phyloP scores from a whole-genome alignment of 2,329 filamentous ascomycete species.

The Trichophyton equinum region DNA sequence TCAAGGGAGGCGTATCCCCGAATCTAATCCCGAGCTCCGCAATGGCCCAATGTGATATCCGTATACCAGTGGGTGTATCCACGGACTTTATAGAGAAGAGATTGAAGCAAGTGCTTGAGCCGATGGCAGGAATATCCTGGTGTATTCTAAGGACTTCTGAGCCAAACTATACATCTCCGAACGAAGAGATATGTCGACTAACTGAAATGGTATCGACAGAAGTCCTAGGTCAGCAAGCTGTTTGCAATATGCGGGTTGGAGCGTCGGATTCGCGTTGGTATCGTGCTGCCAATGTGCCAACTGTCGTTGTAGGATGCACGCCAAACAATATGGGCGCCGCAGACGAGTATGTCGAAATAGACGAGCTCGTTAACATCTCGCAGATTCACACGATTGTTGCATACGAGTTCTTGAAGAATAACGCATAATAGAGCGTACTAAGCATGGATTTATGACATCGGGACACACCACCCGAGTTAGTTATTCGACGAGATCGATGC shows the following conservation, averaged over 20 bases:
- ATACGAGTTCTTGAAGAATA: slow-evolving; percentile 10
- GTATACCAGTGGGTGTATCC: slow-evolving; percentile 9
- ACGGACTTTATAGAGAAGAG: neutral
- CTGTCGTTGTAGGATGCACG: slow-evolving; percentile 9
- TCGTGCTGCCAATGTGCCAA: slow-evolving; percentile 9
- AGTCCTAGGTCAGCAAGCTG: neutral
- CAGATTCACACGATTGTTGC: slow-evolving; percentile 10
- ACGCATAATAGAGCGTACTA: neutral
- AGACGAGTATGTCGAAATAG: slow-evolving; percentile 10
- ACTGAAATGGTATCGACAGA: slow-evolving; percentile 5
- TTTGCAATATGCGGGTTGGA: slow-evolving; percentile 10
- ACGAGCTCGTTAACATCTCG: slow-evolving; percentile 9
- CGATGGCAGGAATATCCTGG: slow-evolving; percentile 9
- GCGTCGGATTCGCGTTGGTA: slow-evolving; percentile 10
- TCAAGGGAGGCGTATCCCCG: slow-evolving; percentile 9
- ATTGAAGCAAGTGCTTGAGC: slow-evolving; percentile 5
- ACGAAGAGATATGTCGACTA: slow-evolving; percentile 8
- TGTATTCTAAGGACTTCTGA: slow-evolving; percentile 6
- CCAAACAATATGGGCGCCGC: slow-evolving; percentile 12
- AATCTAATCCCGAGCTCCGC: slow-evolving; percentile 9
- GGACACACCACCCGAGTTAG: too few species aligned
- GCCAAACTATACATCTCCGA: slow-evolving; percentile 10
- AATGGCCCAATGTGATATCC: slow-evolving; percentile 10
- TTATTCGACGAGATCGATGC: too few species aligned
- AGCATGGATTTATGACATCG: neutral